Conservation (phyloP, 192 early-diverging fungal genomes). For the Podila verticillata region DNA sequence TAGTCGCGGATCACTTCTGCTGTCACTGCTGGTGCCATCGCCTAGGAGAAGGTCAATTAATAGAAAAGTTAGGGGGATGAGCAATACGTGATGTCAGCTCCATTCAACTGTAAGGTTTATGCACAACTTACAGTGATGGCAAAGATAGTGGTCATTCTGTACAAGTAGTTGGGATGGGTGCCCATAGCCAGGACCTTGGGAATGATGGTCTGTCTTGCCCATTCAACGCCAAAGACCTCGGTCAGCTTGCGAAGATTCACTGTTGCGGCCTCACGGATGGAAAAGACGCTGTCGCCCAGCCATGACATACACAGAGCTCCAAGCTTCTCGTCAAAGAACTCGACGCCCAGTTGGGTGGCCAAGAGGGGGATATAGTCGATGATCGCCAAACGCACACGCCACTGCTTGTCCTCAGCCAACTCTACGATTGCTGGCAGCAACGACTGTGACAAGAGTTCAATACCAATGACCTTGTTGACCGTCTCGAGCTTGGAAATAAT, state of each 20-base stretch:
- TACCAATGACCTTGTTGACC: constrained; percentile 96
- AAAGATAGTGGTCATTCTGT: constrained; percentile 98
- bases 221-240: constrained; percentile 98
- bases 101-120: neutral
- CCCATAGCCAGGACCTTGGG: constrained; percentile 94
- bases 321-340: constrained; percentile 98
- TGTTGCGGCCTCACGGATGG: constrained; percentile 97
- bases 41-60: constrained; percentile 54
- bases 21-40: constrained; percentile 87
- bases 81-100: constrained; percentile 1
- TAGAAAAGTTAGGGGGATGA: neutral
- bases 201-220: constrained; percentile 94
- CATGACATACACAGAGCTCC: constrained; percentile 96
- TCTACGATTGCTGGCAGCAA: constrained; percentile 98
- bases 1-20: constrained; percentile 88
- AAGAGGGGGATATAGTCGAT: constrained; percentile 99
- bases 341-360: constrained; percentile 93
- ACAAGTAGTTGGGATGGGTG: constrained; percentile 93
- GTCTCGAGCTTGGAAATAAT: constrained; percentile 98
- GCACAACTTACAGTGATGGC: constrained; percentile 80
- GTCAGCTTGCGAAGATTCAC: constrained; percentile 93
- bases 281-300: constrained; percentile 96
- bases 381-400: constrained; percentile 98
- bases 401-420: constrained; percentile 99
- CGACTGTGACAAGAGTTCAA: constrained; percentile 96